These are phyloP conservation scores for Xerocomus potaroensis DNA, from an alignment of 768 basidiomycete species.

Conservation along the genomic window DNA sequence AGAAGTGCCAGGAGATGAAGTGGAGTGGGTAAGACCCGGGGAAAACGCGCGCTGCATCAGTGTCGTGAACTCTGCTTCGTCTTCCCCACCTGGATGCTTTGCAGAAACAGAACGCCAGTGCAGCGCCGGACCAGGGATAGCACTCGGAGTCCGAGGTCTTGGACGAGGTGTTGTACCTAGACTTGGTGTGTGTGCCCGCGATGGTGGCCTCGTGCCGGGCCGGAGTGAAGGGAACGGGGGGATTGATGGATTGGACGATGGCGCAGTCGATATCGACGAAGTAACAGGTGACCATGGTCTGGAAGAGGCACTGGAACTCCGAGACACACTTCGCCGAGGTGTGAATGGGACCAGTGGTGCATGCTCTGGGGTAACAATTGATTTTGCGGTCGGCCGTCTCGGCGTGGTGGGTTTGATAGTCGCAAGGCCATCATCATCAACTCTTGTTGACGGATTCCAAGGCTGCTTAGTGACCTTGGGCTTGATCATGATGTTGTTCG, in stretches of 20 bases:
- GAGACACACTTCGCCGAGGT: constrained; percentile 61
- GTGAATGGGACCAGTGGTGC: constrained; percentile 47
- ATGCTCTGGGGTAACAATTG: constrained; percentile 39
- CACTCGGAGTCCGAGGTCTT: constrained; percentile 74
- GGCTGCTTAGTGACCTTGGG: constrained; percentile 40
- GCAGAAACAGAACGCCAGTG: constrained; percentile 47
- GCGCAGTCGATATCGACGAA: constrained; percentile 66
- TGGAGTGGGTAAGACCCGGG: constrained; percentile 46
- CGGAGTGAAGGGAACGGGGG: constrained; percentile 29
- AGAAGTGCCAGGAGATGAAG: constrained; percentile 37
- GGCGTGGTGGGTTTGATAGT: constrained; percentile 47
- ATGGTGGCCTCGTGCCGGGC: constrained; percentile 38
- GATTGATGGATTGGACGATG: constrained; percentile 43
- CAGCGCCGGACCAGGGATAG: constrained; percentile 64
- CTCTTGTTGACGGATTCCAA: constrained; percentile 82
- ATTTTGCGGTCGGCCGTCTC: constrained; percentile 46
- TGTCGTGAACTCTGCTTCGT: constrained; percentile 41
- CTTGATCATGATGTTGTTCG: constrained; percentile 40
- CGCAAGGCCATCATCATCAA: constrained; percentile 51
- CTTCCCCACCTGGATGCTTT: constrained; percentile 42
- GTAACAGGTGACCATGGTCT: constrained; percentile 77
- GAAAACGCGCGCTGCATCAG: constrained; percentile 62
- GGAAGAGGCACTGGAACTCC: constrained; percentile 73
- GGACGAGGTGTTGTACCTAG: constrained; percentile 52
- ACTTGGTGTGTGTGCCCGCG: constrained; percentile 57